These are phyloP conservation scores for Fusarium citri DNA, from an alignment of 2,329 filamentous ascomycete species.

Conservation along the genomic window DNA sequence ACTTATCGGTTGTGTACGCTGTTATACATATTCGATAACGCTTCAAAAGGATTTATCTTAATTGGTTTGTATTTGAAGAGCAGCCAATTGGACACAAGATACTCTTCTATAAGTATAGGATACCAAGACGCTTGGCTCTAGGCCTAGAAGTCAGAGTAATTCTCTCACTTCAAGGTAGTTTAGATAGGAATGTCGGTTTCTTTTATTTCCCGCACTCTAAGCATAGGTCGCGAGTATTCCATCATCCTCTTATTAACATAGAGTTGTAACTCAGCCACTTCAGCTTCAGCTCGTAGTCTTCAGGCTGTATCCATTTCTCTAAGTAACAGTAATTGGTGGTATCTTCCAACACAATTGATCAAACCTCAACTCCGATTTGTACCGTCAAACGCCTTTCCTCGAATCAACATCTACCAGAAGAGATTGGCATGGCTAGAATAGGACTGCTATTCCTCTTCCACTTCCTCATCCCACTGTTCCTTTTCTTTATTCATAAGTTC, in stretches of 20 bases:
- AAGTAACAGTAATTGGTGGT: slow-evolving; percentile 13
- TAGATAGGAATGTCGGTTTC: neutral
- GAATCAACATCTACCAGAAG: slow-evolving; percentile 9
- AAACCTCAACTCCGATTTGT: slow-evolving; percentile 21
- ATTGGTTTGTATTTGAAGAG: neutral
- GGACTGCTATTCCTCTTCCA: slow-evolving; percentile 68
- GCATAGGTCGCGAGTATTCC: neutral
- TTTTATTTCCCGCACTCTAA: neutral
- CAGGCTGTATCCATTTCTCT: neutral
- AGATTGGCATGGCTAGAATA: slow-evolving; percentile 19
- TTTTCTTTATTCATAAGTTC: slow-evolving; percentile 79
- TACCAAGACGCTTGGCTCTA: neutral
- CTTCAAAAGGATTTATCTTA: neutral
- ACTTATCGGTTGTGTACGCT: slow-evolving; percentile 2
- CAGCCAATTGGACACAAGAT: neutral
- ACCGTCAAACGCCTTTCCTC: slow-evolving; percentile 32
- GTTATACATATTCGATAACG: slow-evolving; percentile 28
- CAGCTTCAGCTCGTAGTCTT: neutral
- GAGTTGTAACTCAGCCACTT: neutral
- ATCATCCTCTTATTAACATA: neutral
- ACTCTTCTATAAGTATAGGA: neutral
- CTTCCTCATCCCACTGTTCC: slow-evolving; percentile 84
- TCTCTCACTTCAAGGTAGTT: neutral
- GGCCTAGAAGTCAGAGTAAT: neutral
- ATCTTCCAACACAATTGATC: slow-evolving; percentile 18